Percentiles rank a stretch among this genome's conserved stretches.
Evolutionary conservation across 306 rosid species (phyloP).

Genomic region (Lathyrus sativus): DNA sequence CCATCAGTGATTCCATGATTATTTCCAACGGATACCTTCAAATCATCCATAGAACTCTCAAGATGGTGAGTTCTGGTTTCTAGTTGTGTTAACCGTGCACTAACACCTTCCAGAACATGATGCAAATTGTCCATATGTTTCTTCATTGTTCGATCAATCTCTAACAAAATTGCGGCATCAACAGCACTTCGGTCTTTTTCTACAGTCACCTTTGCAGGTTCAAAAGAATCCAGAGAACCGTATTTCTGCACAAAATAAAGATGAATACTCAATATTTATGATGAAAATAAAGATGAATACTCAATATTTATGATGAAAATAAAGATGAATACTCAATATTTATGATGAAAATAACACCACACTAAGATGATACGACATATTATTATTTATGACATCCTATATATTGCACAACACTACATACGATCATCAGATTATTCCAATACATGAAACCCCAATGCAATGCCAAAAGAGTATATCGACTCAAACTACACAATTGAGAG

Average conservation of each 20-base stretch:
- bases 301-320: too few relatives aligned
- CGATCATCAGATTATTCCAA: constrained; percentile 22
- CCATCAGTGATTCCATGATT: constrained; percentile 82
- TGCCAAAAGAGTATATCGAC: constrained; percentile 4
- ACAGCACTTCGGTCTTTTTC: constrained; percentile 58
- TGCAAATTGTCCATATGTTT: constrained; percentile 68
- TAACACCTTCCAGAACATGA: constrained; percentile 75
- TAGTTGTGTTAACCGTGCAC: constrained; percentile 76
- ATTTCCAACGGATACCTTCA: constrained; percentile 73
- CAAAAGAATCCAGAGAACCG: constrained; percentile 67
- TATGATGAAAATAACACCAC: constrained; percentile 18
- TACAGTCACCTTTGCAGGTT: constrained; percentile 58
- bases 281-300: constrained; percentile 31
- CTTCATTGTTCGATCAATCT: constrained; percentile 79
- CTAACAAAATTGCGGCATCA: constrained; percentile 57
- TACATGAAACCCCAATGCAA: constrained; percentile 3
- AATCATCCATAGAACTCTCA: constrained; percentile 77
- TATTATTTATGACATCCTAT: neutral
- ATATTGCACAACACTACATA: constrained; percentile 28
- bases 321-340: constrained; percentile 29
- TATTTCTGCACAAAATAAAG: constrained; percentile 55
- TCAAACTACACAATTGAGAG: constrained; percentile 11
- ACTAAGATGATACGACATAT: constrained; percentile 20
- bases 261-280: constrained; percentile 22
- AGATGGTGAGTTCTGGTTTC: constrained; percentile 75